Evolutionary conservation across 2,329 filamentous ascomycete genomes (phyloP).

Genomic region (Leptosphaerulina australis): DNA sequence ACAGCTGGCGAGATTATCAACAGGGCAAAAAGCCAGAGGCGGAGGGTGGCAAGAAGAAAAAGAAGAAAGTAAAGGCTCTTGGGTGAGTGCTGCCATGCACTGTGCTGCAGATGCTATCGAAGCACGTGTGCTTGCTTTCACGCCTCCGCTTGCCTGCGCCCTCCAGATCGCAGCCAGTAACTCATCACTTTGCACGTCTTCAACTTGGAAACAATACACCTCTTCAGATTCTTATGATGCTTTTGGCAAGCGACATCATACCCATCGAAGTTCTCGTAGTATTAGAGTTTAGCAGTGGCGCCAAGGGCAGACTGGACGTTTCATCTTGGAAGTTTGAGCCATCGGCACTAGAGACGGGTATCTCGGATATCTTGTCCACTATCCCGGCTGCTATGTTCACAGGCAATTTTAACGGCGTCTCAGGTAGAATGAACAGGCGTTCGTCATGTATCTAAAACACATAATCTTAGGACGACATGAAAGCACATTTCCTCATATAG

Average conservation of each 20-base stretch:
- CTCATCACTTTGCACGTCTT: not conserved
- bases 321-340: not conserved
- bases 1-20: constrained; percentile 91
- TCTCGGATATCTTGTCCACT: not conserved
- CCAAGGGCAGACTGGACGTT: constrained; percentile 4
- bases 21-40: constrained; percentile 64
- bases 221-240: not conserved
- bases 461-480: not conserved
- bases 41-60: constrained; percentile 54
- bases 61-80: constrained; percentile 60
- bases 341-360: not conserved
- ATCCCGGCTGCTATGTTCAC: not conserved
- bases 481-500: not conserved
- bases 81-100: constrained; percentile 45
- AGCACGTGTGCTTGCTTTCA: not conserved
- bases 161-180: not conserved
- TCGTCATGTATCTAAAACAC: constrained; percentile 4
- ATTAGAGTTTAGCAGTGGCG: constrained; percentile 8
- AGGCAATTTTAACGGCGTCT: not conserved
- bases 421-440: constrained; percentile 4
- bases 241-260: not conserved
- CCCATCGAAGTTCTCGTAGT: not conserved
- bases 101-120: not conserved
- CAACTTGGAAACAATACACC: not conserved
- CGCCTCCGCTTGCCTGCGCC: not conserved